Evolutionary conservation across 179 eudicot genomes (phyloP), one percentile per base, ranked within the genome.

Genomic region (Amaranthus tricolor): DNA sequence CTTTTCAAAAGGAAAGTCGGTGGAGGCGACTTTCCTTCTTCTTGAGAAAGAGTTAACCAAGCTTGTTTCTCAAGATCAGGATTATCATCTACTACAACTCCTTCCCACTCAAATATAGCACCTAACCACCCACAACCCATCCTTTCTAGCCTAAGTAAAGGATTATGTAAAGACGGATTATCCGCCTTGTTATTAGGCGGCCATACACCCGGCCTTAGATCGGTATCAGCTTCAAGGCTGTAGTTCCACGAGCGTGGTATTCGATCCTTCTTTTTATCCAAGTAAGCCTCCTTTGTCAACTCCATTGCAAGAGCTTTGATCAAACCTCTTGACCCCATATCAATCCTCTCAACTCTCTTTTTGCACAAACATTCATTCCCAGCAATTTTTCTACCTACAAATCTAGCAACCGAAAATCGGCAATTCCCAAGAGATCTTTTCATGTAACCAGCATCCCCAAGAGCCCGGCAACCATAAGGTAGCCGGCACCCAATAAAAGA

Each of bases 81-180:
- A 73, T 88, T 91, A 68, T 89, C 96, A 74, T 95, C 99, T 65
- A 88, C 82, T 10, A 95, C 76, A 44, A 95, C 99, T 2, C 99
- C 97, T 85, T 95, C 99, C 97, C 93, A 95, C 76, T 95, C 97
- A 24, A 95, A 95, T 71, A 95, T 93, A 14, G 90, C 99, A 66
- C 96, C 96, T 69, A 94, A 72, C 96, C 96, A 92, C 45, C 99
- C 99, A 80, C 93, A 89, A 8, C 99, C 97, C 96, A 94, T 82
- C 82, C 98, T 84, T 58, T 94, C 94, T 62, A 86, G 91, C 17
- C 98, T 76, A 58, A 90, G 91, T 88, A 94, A 89, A 16, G 98
- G 98, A 61, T 94, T 92, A n/a, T 88, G 89, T 14, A 94, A 82
- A 1, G 88, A 79, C 0, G 96, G 86, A 44, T 85, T 88, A 86